These are phyloP conservation scores for Globisporangium alternatum DNA, from an alignment of 352 stramenopile species.

Conservation along the genomic window DNA sequence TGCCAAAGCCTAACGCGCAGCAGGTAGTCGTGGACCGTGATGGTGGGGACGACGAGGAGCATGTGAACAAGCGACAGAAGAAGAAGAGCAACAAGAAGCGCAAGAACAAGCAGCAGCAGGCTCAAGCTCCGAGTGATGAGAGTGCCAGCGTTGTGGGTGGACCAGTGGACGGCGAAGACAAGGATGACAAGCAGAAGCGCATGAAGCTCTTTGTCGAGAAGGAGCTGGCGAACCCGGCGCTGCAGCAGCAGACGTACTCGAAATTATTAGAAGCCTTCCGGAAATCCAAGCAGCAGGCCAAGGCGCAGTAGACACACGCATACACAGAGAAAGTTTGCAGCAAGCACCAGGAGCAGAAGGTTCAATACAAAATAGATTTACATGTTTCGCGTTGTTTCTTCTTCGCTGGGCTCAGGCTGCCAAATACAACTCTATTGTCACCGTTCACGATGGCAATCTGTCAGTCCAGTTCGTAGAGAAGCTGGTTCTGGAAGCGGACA, in stretches of 20 bases:
- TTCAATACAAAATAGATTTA: slow-evolving; percentile 24
- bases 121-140: slow-evolving; percentile 22
- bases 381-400: slow-evolving; percentile 9
- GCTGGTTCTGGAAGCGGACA: slow-evolving; percentile 65
- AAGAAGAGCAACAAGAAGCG: slow-evolving; percentile 68
- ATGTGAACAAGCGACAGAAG: slow-evolving; percentile 21
- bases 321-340: background rate
- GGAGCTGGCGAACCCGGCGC: slow-evolving; percentile 48
- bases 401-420: background rate
- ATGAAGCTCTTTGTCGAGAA: slow-evolving; percentile 67
- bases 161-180: slow-evolving; percentile 25
- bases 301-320: slow-evolving; percentile 5
- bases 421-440: background rate
- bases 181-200: slow-evolving; percentile 49
- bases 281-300: slow-evolving; percentile 39
- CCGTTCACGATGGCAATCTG: background rate
- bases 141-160: slow-evolving; percentile 7
- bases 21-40: slow-evolving; percentile 6
- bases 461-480: slow-evolving; percentile 72
- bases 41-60: slow-evolving; percentile 3
- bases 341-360: background rate
- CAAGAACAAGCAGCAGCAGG: slow-evolving; percentile 43
- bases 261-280: slow-evolving; percentile 65
- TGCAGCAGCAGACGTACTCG: slow-evolving; percentile 70
- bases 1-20: slow-evolving; percentile 53